Percentiles rank a stretch among this genome's conserved stretches.
Evolutionary conservation across 495 filamentous ascomycete genomes (phyloP).

Genomic region (Xeromyces bisporus): DNA sequence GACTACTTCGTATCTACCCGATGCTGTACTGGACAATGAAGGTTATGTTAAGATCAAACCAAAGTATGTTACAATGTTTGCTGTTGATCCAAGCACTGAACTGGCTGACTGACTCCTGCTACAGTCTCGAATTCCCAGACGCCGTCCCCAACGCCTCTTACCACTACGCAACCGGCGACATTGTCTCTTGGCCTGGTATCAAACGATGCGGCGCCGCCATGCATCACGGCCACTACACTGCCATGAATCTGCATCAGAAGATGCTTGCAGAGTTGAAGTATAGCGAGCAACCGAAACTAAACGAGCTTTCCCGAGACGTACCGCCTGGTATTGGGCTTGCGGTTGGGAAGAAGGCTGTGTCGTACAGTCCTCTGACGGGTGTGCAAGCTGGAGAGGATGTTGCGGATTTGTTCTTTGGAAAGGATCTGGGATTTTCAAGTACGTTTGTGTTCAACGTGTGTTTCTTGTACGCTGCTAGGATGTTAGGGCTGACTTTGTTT

Average conservation of each 20-base stretch:
- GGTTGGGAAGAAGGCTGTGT: conserved; percentile 45
- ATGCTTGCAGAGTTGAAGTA: conserved; percentile 17
- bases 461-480: neutral
- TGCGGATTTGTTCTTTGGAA: conserved; percentile 42
- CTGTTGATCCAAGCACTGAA: neutral
- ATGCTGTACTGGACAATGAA: conserved; percentile 29
- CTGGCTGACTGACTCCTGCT: neutral
- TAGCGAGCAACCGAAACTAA: neutral
- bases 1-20: conserved; percentile 36
- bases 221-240: conserved; percentile 45
- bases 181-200: conserved; percentile 43
- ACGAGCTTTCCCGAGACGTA: conserved; percentile 13
- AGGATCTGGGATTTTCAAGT: conserved; percentile 47
- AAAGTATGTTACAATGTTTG: conserved; percentile 6
- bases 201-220: conserved; percentile 55
- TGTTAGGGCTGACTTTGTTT: conserved; percentile 7
- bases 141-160: conserved; percentile 29
- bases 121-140: conserved; percentile 27
- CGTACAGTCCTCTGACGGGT: conserved; percentile 35
- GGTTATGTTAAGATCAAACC: conserved; percentile 39
- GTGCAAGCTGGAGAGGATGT: conserved; percentile 38
- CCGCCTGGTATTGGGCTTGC: conserved; percentile 51
- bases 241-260: conserved; percentile 40
- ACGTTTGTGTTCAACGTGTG: too few species aligned
- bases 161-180: conserved; percentile 41